Base-by-base conservation (phyloP, 1,284 basidiomycete genomes). In the Marasmius sp. region DNA sequence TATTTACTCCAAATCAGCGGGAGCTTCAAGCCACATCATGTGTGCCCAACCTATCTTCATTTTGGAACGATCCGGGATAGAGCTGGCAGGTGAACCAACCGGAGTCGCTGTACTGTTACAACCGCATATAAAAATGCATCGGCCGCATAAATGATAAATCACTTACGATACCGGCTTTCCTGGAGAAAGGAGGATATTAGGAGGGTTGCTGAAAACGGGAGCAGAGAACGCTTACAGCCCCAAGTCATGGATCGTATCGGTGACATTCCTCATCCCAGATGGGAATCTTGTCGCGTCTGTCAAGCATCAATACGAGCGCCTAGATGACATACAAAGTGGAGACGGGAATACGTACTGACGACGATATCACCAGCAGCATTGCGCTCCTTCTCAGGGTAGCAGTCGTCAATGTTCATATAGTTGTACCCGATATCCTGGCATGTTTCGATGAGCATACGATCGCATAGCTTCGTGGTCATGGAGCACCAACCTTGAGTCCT, bases 401-500 rank as follows among this genome's bases (percentile, higher is more conserved):
- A 87, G 61, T 86, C 85, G 62, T 87, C 85, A 48, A 87, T 68
- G 64, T 84, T 86, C 57, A 86, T 71, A 64, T 82, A 75, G 53
- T 77, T 72, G 67, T 86, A 86, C 2, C 85, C 85, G 37, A 74
- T 76, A 59, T 82, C 81, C 82, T 85, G 60, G 5, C 39, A 49
- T n/a, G 54, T 27, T 39, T 53, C 59, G 14, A 65, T 38, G 47
- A 47, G 27, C 63, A 53, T 12, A 39, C 18, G 47, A 53, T 16
- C 7, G n/a, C 20, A 33, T 48, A 36, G 20, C 49, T 54, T 18
- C 58, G 36, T 27, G n/a, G 33, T 20, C 11, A 18, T 43, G 41
- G 11, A 48, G 5, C 62, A 37, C 70, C 12, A 55, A 80, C 80
- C 64, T 70, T 64, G 11, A 86, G 75, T 11, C 84, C 84, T 8